phyloP scores from a whole-genome alignment of 176 grass and related monocot species.

The Raddia distichophylla region DNA sequence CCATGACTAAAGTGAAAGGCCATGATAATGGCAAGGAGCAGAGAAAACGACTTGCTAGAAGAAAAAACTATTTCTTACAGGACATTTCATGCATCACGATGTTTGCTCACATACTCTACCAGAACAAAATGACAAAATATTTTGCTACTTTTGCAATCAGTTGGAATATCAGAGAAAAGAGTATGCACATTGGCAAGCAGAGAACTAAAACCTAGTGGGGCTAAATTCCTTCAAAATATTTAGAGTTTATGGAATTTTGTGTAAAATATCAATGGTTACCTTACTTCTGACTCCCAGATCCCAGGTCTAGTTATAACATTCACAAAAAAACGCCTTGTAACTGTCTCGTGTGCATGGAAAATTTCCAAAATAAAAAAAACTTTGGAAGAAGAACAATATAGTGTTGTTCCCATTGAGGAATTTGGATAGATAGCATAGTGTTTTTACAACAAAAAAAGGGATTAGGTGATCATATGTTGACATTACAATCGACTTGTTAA shows the following conservation, averaged over 20 bases:
- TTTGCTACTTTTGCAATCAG: slow-evolving; percentile 16
- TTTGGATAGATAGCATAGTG: slow-evolving; percentile 29
- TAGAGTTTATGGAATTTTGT: background rate
- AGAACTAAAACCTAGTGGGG: background rate
- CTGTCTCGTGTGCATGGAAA: background rate
- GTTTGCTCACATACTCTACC: slow-evolving; percentile 29
- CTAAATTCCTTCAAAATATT: background rate
- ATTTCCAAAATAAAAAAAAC: slow-evolving; percentile 20
- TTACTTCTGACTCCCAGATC: background rate
- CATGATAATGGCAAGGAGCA: background rate
- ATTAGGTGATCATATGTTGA: background rate
- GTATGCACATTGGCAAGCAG: too few species aligned
- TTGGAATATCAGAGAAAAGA: background rate
- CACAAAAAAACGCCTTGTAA: slow-evolving; percentile 6
- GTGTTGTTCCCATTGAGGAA: background rate
- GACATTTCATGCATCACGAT: background rate
- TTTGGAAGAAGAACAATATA: background rate
- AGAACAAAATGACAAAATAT: slow-evolving; percentile 14
- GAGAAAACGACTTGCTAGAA: background rate
- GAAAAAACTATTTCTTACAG: background rate
- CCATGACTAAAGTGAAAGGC: background rate
- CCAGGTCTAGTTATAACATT: slow-evolving; percentile 25
- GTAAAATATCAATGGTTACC: slow-evolving; percentile 8
- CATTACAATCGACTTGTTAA: background rate
- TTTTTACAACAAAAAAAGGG: background rate